Conservation (phyloP, 768 basidiomycete genomes). For the Cyclocybe aegerita region DNA sequence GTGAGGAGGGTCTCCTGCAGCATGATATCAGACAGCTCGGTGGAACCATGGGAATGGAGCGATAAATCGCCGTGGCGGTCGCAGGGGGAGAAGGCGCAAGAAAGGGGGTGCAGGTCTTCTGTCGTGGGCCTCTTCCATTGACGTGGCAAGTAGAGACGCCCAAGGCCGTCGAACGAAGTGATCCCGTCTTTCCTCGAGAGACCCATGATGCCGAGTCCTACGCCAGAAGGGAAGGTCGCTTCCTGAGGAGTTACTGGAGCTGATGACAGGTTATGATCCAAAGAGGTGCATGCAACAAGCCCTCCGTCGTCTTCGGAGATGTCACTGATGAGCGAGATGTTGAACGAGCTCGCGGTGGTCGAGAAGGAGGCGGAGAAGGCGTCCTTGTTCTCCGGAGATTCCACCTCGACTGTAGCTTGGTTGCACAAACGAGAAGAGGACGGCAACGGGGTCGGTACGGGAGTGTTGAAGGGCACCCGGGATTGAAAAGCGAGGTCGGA, state of each 20-base stretch:
- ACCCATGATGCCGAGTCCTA: conserved; percentile 15
- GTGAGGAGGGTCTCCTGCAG: conserved; percentile 19
- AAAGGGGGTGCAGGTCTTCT: background rate
- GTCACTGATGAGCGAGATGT: conserved; percentile 18
- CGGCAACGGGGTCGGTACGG: conserved; percentile 8
- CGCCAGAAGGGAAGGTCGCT: background rate
- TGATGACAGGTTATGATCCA: conserved; percentile 5
- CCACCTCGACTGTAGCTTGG: background rate
- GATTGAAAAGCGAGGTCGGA: background rate
- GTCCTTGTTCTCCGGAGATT: background rate
- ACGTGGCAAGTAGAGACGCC: conserved; percentile 6
- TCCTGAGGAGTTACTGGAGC: background rate
- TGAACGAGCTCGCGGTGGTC: conserved; percentile 5
- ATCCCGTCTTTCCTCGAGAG: conserved; percentile 13
- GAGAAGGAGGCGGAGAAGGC: background rate
- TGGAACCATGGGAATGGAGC: background rate
- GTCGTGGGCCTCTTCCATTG: conserved; percentile 2
- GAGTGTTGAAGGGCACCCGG: conserved; percentile 12
- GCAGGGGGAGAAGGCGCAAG: background rate
- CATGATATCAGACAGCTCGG: conserved; percentile 16
- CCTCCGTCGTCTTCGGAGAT: conserved; percentile 10
- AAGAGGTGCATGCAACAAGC: background rate
- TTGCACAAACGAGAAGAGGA: conserved; percentile 1
- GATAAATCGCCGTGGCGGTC: background rate
- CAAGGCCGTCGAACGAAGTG: conserved; percentile 14